These are phyloP conservation scores for Haplographium delicatum DNA, from an alignment of 495 filamentous ascomycete species.

Conservation along the genomic window DNA sequence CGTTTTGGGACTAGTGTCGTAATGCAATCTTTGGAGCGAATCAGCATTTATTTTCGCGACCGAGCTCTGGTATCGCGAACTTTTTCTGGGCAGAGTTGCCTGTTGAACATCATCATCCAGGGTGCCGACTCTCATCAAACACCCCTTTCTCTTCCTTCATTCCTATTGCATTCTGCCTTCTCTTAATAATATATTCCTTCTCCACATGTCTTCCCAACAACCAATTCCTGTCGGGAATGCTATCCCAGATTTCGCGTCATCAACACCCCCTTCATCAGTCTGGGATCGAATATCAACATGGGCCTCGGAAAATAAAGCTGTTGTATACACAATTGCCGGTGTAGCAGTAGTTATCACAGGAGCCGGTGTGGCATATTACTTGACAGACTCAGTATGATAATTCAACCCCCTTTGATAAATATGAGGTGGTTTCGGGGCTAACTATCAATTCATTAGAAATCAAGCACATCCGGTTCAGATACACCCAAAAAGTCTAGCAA, in stretches of 20 bases:
- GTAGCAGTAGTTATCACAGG: conserved; percentile 85
- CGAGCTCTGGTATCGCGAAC: conserved; percentile 3
- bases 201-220: conserved; percentile 18
- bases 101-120: conserved; percentile 3
- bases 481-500: conserved; percentile 51
- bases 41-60: background rate
- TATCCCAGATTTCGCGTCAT: conserved; percentile 25
- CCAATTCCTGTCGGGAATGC: conserved; percentile 12
- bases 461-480: conserved; percentile 18
- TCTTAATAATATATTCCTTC: conserved; percentile 15
- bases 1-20: background rate
- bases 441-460: conserved; percentile 34
- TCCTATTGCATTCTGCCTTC: conserved; percentile 12
- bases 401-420: background rate
- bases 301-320: conserved; percentile 90
- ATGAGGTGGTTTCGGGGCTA: conserved; percentile 20
- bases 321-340: conserved; percentile 93
- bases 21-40: background rate
- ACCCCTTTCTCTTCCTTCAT: conserved; percentile 10
- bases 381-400: conserved; percentile 45
- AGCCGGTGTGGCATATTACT: conserved; percentile 88
- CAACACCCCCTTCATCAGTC: conserved; percentile 57
- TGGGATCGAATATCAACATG: conserved; percentile 89
- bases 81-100: conserved; percentile 5
- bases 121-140: conserved; percentile 1